These are phyloP conservation scores for Blastomyces percursus DNA, from an alignment of 2,329 filamentous ascomycete genomes.

Conservation along the genomic window DNA sequence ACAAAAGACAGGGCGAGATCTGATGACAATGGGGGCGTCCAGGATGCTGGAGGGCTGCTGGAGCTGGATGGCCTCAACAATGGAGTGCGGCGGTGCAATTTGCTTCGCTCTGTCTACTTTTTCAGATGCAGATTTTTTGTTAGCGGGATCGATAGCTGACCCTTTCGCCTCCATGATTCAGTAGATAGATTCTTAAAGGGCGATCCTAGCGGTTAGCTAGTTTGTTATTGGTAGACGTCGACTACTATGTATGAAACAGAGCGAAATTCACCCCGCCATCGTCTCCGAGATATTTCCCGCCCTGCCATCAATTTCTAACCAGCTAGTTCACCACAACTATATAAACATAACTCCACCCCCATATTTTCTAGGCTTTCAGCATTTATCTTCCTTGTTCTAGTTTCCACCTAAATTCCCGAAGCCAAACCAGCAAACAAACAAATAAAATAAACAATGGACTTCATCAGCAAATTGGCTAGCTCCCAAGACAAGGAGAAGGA, in stretches of 20 bases:
- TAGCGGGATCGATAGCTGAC: background rate
- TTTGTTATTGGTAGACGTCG: too few species aligned
- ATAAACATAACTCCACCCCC: background rate
- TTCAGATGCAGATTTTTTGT: background rate
- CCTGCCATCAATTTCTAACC: background rate
- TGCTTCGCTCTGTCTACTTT: conserved; percentile 1
- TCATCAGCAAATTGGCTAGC: conserved; percentile 43
- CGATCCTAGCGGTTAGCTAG: too few species aligned
- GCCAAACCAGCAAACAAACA: background rate
- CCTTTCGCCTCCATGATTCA: background rate
- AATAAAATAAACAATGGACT: conserved; percentile 3
- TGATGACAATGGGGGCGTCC: background rate
- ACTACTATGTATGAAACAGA: too few species aligned
- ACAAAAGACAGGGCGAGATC: background rate
- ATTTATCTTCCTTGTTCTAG: too few species aligned
- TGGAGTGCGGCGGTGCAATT: background rate
- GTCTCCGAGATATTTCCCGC: background rate
- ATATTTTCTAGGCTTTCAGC: background rate
- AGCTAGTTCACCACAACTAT: background rate
- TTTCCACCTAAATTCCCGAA: background rate
- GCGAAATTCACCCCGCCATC: background rate
- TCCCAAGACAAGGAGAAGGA: conserved; percentile 25
- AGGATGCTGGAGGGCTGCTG: background rate
- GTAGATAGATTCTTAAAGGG: too few species aligned
- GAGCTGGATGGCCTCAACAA: background rate